phyloP scores from a whole-genome alignment of 2,329 filamentous ascomycete species.

The Neoascochyta sp. region DNA sequence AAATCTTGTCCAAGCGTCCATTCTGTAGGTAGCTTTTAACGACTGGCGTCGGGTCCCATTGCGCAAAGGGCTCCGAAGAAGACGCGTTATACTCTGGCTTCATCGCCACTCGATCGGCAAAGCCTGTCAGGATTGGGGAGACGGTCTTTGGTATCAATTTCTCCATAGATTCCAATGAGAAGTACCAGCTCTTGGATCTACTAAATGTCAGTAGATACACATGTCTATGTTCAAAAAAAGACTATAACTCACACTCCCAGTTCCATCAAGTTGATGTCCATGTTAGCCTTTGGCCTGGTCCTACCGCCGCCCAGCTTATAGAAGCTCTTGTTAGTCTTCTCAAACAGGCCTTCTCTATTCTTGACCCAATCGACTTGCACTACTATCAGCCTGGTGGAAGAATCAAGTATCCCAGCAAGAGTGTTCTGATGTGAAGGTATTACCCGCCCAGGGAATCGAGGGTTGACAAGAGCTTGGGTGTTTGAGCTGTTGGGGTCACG shows the following conservation, averaged over 20 bases:
- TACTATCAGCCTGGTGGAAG: constrained; percentile 11
- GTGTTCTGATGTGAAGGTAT: constrained; percentile 2
- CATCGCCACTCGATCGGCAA: constrained; percentile 21
- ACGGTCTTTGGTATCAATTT: constrained; percentile 12
- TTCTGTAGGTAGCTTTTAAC: constrained; percentile 10
- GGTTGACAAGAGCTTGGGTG: constrained; percentile 2
- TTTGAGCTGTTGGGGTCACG: constrained; percentile 17
- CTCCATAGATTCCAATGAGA: constrained; percentile 26
- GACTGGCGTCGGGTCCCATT: constrained; percentile 16
- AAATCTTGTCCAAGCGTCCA: constrained; percentile 25
- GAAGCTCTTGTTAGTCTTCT: constrained; percentile 23
- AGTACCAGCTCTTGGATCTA: constrained; percentile 30
- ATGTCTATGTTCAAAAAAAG: too few species aligned
- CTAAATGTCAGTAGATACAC: constrained; percentile 5
- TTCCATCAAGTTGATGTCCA: constrained; percentile 35
- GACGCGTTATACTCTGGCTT: constrained; percentile 9
- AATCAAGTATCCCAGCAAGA: neutral
- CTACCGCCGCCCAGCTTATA: constrained; percentile 19
- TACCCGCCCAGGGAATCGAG: constrained; percentile 12
- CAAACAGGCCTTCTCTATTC: constrained; percentile 28
- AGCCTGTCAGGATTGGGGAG: constrained; percentile 20
- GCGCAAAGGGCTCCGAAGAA: constrained; percentile 16
- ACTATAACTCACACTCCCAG: constrained; percentile 24
- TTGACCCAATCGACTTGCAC: constrained; percentile 33
- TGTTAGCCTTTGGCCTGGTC: constrained; percentile 13